Percentiles rank a stretch among this genome's conserved stretches.
These are phyloP conservation scores for Globisporangium canariense DNA, from an alignment of 352 stramenopile species.

Conservation along the genomic window DNA sequence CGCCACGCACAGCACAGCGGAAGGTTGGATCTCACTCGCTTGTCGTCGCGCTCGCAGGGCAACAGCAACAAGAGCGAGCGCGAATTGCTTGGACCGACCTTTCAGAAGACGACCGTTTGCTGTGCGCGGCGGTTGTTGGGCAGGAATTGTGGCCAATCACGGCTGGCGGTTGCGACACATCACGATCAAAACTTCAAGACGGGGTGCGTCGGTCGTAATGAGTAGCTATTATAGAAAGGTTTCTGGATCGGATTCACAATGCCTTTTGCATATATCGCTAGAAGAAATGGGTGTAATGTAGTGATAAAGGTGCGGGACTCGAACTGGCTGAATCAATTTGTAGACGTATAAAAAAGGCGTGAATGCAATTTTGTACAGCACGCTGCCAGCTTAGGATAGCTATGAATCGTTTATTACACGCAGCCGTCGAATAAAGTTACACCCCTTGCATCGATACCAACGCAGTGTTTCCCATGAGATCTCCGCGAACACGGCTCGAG, in stretches of 20 bases:
- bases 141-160: background rate
- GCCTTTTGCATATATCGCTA: background rate
- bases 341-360: background rate
- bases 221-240: background rate
- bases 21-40: background rate
- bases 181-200: slow-evolving; percentile 1
- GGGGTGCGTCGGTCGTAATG: background rate
- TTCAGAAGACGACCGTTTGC: background rate
- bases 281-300: background rate
- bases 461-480: no score
- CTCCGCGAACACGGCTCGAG: no score
- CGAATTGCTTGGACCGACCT: background rate
- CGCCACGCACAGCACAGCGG: background rate
- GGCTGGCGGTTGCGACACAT: background rate
- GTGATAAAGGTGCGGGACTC: no score
- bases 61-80: no score
- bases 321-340: background rate
- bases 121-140: background rate
- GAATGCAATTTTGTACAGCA: no score
- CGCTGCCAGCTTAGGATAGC: no score
- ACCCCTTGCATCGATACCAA: no score
- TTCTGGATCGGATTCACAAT: background rate
- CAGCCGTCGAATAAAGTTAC: no score
- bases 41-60: background rate
- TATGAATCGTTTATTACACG: no score